A percentile compares a stretch with the other conserved stretches of the same genome.
These are phyloP conservation scores for Metarhizium brunneum DNA, from an alignment of 2,329 filamentous ascomycete species.

Conservation along the genomic window DNA sequence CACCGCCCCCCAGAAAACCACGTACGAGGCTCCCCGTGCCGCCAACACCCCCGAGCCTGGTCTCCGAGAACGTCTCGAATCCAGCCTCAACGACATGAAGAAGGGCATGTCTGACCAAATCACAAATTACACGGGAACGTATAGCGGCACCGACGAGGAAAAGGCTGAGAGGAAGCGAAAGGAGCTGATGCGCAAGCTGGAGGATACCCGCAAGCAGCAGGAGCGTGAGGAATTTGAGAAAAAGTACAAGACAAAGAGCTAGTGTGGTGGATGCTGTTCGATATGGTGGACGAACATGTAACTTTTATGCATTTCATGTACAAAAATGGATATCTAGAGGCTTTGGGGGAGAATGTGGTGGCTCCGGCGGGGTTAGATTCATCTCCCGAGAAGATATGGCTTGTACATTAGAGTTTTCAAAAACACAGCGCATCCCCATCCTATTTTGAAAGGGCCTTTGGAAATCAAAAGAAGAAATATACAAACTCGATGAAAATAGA, in stretches of 20 bases:
- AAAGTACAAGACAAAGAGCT: conserved; percentile 28
- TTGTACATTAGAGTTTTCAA: conserved; percentile 11
- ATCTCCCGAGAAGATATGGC: conserved; percentile 1
- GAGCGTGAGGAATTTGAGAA: conserved; percentile 29
- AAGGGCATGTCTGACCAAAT: conserved; percentile 26
- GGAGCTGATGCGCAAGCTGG: conserved; percentile 24
- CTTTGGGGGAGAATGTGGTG: not conserved
- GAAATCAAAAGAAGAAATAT: not conserved
- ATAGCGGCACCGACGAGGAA: conserved; percentile 21
- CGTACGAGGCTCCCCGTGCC: conserved; percentile 27
- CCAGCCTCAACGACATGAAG: conserved; percentile 26
- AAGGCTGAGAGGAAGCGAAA: conserved; percentile 25
- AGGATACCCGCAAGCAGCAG: conserved; percentile 25
- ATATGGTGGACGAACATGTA: not conserved
- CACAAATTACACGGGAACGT: conserved; percentile 24
- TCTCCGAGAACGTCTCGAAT: conserved; percentile 22
- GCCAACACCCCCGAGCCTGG: conserved; percentile 10
- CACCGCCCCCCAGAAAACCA: conserved; percentile 7
- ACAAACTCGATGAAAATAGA: not conserved
- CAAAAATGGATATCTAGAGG: not conserved
- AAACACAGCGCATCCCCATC: not conserved
- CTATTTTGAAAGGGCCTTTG: not conserved
- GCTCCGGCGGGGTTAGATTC: not conserved
- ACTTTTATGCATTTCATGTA: conserved; percentile 1
- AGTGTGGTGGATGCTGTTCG: not conserved